These are phyloP conservation scores for Fusarium sambucinum DNA, from an alignment of 2,329 filamentous ascomycete genomes.

Conservation along the genomic window DNA sequence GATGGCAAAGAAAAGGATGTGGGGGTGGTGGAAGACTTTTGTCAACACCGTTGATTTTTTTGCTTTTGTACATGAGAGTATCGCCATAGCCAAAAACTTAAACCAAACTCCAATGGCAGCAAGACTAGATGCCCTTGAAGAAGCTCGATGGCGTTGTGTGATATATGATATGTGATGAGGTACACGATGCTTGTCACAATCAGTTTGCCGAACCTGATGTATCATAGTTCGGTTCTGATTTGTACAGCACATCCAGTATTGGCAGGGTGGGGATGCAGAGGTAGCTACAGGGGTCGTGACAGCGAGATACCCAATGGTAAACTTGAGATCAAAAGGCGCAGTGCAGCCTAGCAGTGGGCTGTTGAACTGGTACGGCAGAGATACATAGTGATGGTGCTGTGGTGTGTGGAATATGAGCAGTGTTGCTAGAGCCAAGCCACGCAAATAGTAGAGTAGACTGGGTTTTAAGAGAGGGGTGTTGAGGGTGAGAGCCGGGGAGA, in stretches of 20 bases:
- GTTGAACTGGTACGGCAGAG: not conserved
- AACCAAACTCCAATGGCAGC: not conserved
- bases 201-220: not conserved
- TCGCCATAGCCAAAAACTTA: constrained; percentile 22
- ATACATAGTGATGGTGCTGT: not conserved
- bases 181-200: not conserved
- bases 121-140: constrained; percentile 1
- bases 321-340: constrained; percentile 13
- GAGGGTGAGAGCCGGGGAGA: not conserved
- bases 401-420: not conserved
- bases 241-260: not conserved
- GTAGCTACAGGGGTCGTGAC: not conserved
- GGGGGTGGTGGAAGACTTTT: constrained; percentile 22
- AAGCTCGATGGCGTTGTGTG: not conserved
- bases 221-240: not conserved
- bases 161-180: not conserved
- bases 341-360: constrained; percentile 6
- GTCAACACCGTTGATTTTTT: constrained; percentile 18
- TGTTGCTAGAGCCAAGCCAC: constrained; percentile 8
- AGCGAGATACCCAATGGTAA: constrained; percentile 19
- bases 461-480: not conserved
- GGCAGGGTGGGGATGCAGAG: not conserved
- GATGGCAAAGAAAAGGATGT: constrained; percentile 22
- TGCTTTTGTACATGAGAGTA: constrained; percentile 27
- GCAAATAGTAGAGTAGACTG: not conserved